Conservation (phyloP, 1,284 basidiomycete species). For the Cutaneotrichosporon spelunceum region DNA sequence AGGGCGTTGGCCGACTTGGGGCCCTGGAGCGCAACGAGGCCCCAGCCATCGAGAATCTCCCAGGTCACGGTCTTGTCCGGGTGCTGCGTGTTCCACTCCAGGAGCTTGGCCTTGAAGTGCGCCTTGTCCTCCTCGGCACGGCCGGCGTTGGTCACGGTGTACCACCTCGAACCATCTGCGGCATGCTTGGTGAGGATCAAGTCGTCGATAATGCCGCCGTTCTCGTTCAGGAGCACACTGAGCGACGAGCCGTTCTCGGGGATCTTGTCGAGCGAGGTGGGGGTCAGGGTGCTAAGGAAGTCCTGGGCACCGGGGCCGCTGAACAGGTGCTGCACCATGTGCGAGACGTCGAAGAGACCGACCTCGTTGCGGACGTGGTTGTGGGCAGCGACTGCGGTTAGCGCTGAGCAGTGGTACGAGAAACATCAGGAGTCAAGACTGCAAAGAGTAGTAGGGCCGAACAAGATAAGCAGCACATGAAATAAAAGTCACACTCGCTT, state of each 20-base stretch:
- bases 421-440: not conserved
- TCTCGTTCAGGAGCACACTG: slow-evolving; percentile 81
- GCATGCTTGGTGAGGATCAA: slow-evolving; percentile 74
- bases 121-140: slow-evolving; percentile 74
- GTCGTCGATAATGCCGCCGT: slow-evolving; percentile 95
- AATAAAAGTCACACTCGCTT: not conserved
- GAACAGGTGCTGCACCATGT: slow-evolving; percentile 92
- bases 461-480: no score
- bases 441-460: not conserved
- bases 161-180: slow-evolving; percentile 69
- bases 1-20: slow-evolving; percentile 78
- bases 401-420: not conserved
- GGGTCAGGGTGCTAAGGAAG: slow-evolving; percentile 81
- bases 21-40: slow-evolving; percentile 87
- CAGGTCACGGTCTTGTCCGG: slow-evolving; percentile 67
- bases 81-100: slow-evolving; percentile 68
- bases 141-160: slow-evolving; percentile 95
- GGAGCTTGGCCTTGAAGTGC: slow-evolving; percentile 69
- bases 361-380: slow-evolving; percentile 78
- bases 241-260: slow-evolving; percentile 70
- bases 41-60: slow-evolving; percentile 79
- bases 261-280: slow-evolving; percentile 70
- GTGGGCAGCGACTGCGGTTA: slow-evolving; percentile 74
- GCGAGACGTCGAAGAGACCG: slow-evolving; percentile 95
- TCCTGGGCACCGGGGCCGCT: slow-evolving; percentile 67